phyloP scores from a whole-genome alignment of 1,284 basidiomycete genomes.

The Pulveroboletus sp. region DNA sequence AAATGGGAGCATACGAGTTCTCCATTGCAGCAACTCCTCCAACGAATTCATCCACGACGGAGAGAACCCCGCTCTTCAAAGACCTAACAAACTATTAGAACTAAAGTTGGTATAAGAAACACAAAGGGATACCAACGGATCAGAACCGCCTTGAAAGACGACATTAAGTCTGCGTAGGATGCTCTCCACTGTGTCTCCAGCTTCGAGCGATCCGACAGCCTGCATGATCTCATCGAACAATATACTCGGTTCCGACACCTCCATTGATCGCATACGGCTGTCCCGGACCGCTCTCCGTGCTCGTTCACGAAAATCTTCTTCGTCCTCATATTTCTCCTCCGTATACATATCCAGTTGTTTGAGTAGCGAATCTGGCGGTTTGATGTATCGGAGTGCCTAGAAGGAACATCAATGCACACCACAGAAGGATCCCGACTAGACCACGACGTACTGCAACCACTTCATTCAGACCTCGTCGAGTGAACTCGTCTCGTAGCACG shows the following conservation, averaged over 20 bases:
- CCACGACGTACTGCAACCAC: constrained; percentile 68
- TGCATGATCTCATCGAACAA: constrained; percentile 57
- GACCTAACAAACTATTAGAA: constrained; percentile 45
- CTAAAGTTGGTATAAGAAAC: neutral
- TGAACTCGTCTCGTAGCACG: constrained; percentile 78
- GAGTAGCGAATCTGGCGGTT: constrained; percentile 72
- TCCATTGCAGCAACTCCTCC: constrained; percentile 61
- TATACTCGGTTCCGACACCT: constrained; percentile 50
- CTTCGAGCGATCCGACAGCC: constrained; percentile 48
- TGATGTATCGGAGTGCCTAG: constrained; percentile 72
- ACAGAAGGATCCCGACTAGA: neutral
- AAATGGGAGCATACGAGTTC: constrained; percentile 49
- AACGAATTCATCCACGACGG: constrained; percentile 68
- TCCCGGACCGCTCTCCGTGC: constrained; percentile 47
- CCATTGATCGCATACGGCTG: constrained; percentile 38
- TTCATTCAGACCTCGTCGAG: constrained; percentile 80
- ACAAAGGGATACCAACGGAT: constrained; percentile 51
- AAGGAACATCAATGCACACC: neutral
- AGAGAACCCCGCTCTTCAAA: constrained; percentile 62
- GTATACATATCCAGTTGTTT: constrained; percentile 80
- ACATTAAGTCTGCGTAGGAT: constrained; percentile 41
- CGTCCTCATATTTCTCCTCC: constrained; percentile 89
- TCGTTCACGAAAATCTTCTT: constrained; percentile 77
- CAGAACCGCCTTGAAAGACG: constrained; percentile 62
- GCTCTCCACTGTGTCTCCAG: constrained; percentile 17